These are phyloP conservation scores for Discostella stelligera DNA, from an alignment of 352 stramenopile species.

Conservation along the genomic window DNA sequence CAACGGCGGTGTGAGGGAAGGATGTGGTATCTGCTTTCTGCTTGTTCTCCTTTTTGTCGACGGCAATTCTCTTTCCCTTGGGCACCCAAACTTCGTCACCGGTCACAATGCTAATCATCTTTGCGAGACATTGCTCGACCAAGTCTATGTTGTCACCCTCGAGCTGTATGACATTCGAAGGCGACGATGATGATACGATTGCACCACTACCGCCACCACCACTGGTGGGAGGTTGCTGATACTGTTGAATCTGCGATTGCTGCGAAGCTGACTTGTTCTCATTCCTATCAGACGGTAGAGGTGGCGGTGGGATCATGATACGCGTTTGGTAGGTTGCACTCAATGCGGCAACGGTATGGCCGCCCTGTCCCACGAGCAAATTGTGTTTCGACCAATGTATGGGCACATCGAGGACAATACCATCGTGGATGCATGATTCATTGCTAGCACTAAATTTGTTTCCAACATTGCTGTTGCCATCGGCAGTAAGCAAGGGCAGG, in stretches of 20 bases:
- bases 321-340: slow-evolving; percentile 55
- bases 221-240: slow-evolving; percentile 22
- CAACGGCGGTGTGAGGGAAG: background rate
- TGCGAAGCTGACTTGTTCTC: background rate
- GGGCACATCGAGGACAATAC: slow-evolving; percentile 74
- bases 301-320: slow-evolving; percentile 68
- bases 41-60: background rate
- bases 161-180: slow-evolving; percentile 71
- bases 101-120: slow-evolving; percentile 48
- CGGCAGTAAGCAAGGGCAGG: background rate
- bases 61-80: slow-evolving; percentile 8
- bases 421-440: slow-evolving; percentile 17
- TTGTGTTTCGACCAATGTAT: slow-evolving; percentile 60
- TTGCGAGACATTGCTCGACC: slow-evolving; percentile 59
- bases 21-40: background rate
- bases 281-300: background rate
- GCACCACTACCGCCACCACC: background rate
- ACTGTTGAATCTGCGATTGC: background rate
- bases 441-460: background rate
- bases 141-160: slow-evolving; percentile 64
- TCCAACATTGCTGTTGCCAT: background rate
- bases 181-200: background rate
- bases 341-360: slow-evolving; percentile 52
- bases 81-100: slow-evolving; percentile 26
- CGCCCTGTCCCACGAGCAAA: slow-evolving; percentile 61